Conservation (phyloP, 2,329 filamentous ascomycete species). For the Alternaria novae-zelandiae region DNA sequence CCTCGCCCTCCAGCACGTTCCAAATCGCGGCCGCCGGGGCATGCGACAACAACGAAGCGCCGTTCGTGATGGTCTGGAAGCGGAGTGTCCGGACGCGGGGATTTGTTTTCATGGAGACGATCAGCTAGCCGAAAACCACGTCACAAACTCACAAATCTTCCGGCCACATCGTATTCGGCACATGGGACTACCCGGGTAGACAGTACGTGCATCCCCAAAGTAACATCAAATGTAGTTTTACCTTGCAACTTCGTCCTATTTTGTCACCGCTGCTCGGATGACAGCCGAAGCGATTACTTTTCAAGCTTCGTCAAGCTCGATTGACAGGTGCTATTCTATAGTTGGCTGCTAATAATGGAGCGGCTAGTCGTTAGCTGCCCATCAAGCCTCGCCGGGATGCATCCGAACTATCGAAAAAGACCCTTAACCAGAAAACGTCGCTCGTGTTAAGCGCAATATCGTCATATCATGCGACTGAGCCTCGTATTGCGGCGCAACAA, state of each 20-base stretch:
- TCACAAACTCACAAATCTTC: neutral
- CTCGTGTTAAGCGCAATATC: neutral
- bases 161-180: neutral
- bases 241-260: neutral
- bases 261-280: neutral
- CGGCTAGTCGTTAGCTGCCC: neutral
- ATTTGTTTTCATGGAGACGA: neutral
- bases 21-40: neutral
- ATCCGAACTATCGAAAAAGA: neutral
- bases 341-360: neutral
- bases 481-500: constrained; percentile 2
- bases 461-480: neutral
- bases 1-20: neutral
- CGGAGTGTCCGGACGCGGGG: neutral
- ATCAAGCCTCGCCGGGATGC: neutral
- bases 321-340: neutral
- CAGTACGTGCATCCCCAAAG: neutral
- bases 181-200: neutral
- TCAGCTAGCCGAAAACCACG: neutral
- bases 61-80: neutral
- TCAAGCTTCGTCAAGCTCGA: neutral
- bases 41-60: neutral
- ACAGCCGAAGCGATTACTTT: neutral
- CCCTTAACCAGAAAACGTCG: neutral
- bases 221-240: neutral